Evolutionary conservation across 1,284 basidiomycete genomes (phyloP), one percentile per base, ranked within the genome.

Genomic region (Ustilago esculenta): DNA sequence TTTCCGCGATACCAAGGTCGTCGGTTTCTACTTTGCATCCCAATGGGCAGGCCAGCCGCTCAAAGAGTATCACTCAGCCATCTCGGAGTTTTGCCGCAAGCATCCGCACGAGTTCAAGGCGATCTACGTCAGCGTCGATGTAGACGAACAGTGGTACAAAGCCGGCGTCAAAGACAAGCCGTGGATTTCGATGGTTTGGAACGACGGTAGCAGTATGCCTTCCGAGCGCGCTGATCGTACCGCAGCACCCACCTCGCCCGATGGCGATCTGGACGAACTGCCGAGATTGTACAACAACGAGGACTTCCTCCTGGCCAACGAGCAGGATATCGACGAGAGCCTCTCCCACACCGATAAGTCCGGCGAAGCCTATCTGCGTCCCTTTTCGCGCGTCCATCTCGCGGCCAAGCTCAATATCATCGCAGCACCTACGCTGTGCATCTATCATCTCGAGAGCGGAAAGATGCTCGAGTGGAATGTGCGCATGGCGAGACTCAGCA

Each of bases 341-440:
- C 69, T 82, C 29, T 68, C 64, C 14, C 55, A 75, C 29, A 58
- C 71, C 0, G 80, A 81, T 53, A 68, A 73, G 7, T 36, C 53
- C 1, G 80, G 81, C 24, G 64, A 69, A 10, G 76, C 79, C 4
- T 84, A 84, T 60, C 65, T 82, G 4, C 70, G 83, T 1, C 83
- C 83, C 6, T 83, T 80, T 48, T 77, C 75, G 33, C 69, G 83
- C n/a, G 83, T 83, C 9, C 77, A 81, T 61, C 72, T 84, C 18
- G 81, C 83, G 1, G 70, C 75, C 24, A 82, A 82, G 49, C 74
- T 82, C 46, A 73, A 76, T 50, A 76, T 84, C 15, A 72, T 83
- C 18, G 77, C 80, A 7, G 80, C 82, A 8, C 81, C 81, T 1
- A 78, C 78, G 14, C 45, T 84, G 8, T 76, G 73, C 44, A 77